Base-by-base conservation (phyloP, 2,329 filamentous ascomycete species). In the Paecilomyces sp. region DNA sequence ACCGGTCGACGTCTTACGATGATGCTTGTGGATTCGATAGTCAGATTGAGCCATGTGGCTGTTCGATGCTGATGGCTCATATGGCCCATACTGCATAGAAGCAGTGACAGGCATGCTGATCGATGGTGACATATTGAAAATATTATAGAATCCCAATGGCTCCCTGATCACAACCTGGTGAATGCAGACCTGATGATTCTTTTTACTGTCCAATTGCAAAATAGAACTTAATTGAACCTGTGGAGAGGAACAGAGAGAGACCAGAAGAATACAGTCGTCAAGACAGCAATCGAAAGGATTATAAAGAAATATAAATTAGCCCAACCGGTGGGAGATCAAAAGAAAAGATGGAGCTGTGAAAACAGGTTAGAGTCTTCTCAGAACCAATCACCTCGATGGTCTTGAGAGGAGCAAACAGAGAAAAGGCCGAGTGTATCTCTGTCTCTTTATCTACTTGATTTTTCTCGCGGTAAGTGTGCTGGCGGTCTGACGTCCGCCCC, bases 1-100 rank as follows among this genome's bases (percentile, higher is more conserved):
- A 64, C 89, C 88, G 56, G 88, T 89, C 24, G 85, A 83, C 63
- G 83, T 77, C 78, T 89, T 90, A 62, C 87, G 83, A 71, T 81
- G 85, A 58, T 65, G 61, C 77, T 90, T 89, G 61, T 79, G 77
- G 70, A 87, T 78, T 58, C 84, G 81, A 67, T 83, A 85, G 22
- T 84, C 83, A 63, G 85, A 83, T 63, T 83, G 81, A 62, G 83
- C 80, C 68, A 83, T 77, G 62, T 75, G 77, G 68, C 86, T 84
- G 58, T 80, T 80, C 24, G 79, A 79, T 30, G 81, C 51, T 9
- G 80, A 50, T 77, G 51, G 57, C 47, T 55, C 28, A 50, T 56
- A 55, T 13, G 50, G 34, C 24, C 55, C 52, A 33, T 47, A 36
- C 47, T 60, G 60, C 18, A 24, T 54, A 9, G 58, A 53, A 33